These are phyloP conservation scores for Penicillium rolfsii DNA, from an alignment of 2,329 filamentous ascomycete species.

Conservation along the genomic window DNA sequence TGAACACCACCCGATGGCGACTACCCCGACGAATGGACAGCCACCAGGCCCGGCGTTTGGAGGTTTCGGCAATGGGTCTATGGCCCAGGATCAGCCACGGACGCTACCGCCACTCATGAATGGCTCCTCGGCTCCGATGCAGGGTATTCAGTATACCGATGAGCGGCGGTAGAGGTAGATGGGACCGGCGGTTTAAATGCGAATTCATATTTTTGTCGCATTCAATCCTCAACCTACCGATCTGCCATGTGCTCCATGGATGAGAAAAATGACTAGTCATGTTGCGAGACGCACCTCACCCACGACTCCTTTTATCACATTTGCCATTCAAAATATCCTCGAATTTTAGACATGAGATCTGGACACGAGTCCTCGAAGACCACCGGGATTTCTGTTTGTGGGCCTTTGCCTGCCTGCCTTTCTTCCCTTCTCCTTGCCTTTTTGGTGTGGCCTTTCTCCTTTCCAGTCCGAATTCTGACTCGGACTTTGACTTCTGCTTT, in stretches of 20 bases:
- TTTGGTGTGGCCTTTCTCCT: slow-evolving; percentile 24
- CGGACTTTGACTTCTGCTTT: neutral
- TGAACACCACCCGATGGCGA: slow-evolving; percentile 41
- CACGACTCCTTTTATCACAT: slow-evolving; percentile 22
- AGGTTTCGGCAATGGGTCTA: slow-evolving; percentile 34
- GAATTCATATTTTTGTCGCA: neutral
- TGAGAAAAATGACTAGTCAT: slow-evolving; percentile 34
- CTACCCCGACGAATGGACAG: slow-evolving; percentile 40
- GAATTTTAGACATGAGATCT: slow-evolving; percentile 25
- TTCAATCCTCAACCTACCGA: neutral
- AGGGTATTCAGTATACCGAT: slow-evolving; percentile 56
- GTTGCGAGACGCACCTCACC: slow-evolving; percentile 23
- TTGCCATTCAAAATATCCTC: slow-evolving; percentile 27
- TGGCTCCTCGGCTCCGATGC: slow-evolving; percentile 50
- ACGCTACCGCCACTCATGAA: slow-evolving; percentile 54
- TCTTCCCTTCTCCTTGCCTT: slow-evolving; percentile 18
- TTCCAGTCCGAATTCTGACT: neutral
- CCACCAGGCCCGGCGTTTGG: slow-evolving; percentile 36
- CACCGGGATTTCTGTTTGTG: slow-evolving; percentile 13
- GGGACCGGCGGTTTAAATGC: neutral
- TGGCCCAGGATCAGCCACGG: slow-evolving; percentile 48
- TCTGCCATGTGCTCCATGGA: slow-evolving; percentile 16
- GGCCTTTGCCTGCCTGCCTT: slow-evolving; percentile 9
- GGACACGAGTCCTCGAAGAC: slow-evolving; percentile 3
- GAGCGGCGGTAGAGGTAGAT: slow-evolving; percentile 43